Base-by-base conservation (phyloP, 345 rosid species). In the Isatis tinctoria region DNA sequence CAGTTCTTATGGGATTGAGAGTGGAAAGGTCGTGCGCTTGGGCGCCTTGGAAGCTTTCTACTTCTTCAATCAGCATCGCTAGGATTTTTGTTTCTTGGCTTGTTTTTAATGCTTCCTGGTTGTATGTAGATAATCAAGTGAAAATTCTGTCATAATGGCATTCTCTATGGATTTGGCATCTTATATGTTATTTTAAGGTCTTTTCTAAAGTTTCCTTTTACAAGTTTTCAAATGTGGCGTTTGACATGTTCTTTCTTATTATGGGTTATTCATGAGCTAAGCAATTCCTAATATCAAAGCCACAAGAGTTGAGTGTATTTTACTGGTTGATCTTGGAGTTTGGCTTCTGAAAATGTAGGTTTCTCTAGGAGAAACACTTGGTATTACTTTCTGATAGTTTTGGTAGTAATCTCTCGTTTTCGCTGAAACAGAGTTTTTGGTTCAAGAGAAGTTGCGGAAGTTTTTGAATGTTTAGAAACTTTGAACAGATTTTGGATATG, bases 31-130 rank as follows among this genome's bases (percentile, higher is more conserved):
- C 17, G 10, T 30, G 60, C 43, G 36, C 39, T 37, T 16, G 28
- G 26, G 61, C 51, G 10, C 33, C 16, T 22, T 56, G 71, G 40
- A 65, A 44, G 71, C 56, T 49, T 52, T 51, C 79, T 49, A 36
- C 56, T 67, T 67, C 56, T 67, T 67, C 73, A 49, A 28, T 49
- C 68, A 30, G 47, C 35, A 59, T 59, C 6, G 17, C 44, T 74
- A 49, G 72, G 20, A 68, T 8, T 57, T 67, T 28, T 30, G 73
- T 67, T 48, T 48, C 30, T 45, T n/a, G 14, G 60, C 12, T 36
- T 67, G 72, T 48, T 56, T 65, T 32, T 33, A 13, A 39, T 36
- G 17, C 47, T n/a, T 8, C 0, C n/a, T 14, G 26, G 35, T 24
- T 74, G 60, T 37, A 27, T 30, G 51, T 67, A 30, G 39, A 39